Base-by-base conservation (phyloP, 306 rosid species). In the Inga oerstediana region DNA sequence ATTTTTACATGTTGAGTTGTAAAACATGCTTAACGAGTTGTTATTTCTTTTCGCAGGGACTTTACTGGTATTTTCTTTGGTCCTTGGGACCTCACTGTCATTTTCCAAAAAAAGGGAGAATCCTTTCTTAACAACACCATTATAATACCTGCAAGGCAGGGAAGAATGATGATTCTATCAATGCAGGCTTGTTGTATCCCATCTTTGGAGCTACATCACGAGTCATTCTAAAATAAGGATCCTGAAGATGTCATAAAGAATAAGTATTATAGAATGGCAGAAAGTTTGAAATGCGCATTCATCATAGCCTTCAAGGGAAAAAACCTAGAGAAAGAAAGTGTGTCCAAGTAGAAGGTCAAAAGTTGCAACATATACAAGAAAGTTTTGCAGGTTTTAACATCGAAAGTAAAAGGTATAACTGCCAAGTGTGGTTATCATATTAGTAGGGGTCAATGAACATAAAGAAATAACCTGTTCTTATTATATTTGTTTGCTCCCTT, bases 191-290 rank as follows among this genome's bases (percentile, higher is more conserved):
- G 86, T 90, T 86, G 82, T 84, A 90, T 61, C 97, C 97, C 44
- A 97, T 66, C 56, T 89, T 86, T 41, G 98, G 97, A 91, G 99
- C 99, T 82, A 94, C 98, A 85, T 97, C 99, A 51, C 97, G 84
- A 43, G 98, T 97, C 99, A 97, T 97, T 85, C 98, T 91, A 77
- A 97, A 97, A 85, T 92, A 97, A 81, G 98, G 97, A 92, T 97
- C 99, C 98, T 92, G 89, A 68, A 83, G 30, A 86, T 76, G 52
- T 72, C 77, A 83, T 41, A 80, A 79, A 86, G 77, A 83, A 80
- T 70, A 49, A 59, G 24, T 34, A 74, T 75, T 66, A 72, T 46
- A 65, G 22, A 51, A 83, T 10, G 76, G 10, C 12, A 67, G 49
- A 35, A 9, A 45, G 34, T 46, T 79, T 78, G 20, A 77, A 80